Conservation (phyloP, 192 early-diverging fungal genomes). For the Spizellomyces sp. region DNA sequence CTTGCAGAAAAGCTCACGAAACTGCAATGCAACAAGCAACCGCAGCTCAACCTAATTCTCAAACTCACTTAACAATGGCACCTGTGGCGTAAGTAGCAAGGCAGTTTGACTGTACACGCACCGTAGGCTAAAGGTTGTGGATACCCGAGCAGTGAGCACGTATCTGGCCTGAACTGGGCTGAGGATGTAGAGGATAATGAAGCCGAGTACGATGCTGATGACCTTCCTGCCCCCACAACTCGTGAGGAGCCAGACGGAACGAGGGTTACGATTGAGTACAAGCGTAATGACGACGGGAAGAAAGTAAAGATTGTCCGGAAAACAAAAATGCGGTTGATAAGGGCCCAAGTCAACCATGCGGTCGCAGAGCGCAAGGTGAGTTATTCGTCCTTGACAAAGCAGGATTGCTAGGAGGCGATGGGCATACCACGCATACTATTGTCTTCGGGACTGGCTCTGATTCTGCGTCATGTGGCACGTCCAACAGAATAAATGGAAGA, state of each 20-base stretch:
- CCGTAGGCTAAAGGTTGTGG: no score
- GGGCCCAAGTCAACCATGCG: conserved; percentile 81
- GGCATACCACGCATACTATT: background rate
- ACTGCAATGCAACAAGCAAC: no score
- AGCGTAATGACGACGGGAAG: conserved; percentile 87
- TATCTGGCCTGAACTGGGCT: background rate
- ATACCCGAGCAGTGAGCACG: no score
- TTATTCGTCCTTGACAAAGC: conserved; percentile 2
- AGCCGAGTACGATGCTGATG: background rate
- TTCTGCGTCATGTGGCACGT: no score
- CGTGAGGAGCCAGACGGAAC: conserved; percentile 74
- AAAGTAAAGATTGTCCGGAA: conserved; percentile 87
- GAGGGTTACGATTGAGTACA: conserved; percentile 79
- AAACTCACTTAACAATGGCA: no score
- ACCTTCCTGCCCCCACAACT: conserved; percentile 52
- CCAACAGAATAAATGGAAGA: conserved; percentile 70
- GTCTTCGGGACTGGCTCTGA: background rate
- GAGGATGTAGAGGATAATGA: conserved; percentile 3
- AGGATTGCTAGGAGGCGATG: background rate
- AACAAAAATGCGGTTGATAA: conserved; percentile 70
- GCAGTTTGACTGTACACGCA: no score
- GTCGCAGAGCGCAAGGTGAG: conserved; percentile 84
- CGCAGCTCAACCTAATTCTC: no score
- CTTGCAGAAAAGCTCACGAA: no score
- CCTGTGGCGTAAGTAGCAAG: no score